Evolutionary conservation across 345 rosid species (phyloP).

Genomic region (Euphorbia pulcherrima): DNA sequence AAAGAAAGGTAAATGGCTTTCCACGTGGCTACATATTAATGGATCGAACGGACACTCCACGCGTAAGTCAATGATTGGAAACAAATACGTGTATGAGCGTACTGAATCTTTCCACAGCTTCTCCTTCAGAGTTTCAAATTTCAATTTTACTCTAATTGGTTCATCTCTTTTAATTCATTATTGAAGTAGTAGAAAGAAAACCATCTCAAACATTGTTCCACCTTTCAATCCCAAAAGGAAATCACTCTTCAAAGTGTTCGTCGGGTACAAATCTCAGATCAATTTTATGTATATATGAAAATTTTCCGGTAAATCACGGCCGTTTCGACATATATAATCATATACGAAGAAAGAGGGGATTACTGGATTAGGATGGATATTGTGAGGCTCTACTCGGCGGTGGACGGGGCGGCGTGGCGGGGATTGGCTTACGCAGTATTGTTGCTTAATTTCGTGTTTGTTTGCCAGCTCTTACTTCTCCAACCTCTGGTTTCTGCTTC

Average conservation of each 20-base stretch:
- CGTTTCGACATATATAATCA: neutral
- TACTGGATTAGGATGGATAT: slow-evolving; percentile 32
- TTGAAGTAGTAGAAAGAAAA: too few relatives aligned
- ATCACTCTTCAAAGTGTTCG: neutral
- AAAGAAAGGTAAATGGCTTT: neutral
- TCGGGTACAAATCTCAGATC: neutral
- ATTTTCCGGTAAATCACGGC: neutral
- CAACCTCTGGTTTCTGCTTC: slow-evolving; percentile 90
- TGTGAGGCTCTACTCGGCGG: slow-evolving; percentile 31
- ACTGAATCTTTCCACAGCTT: slow-evolving; percentile 14
- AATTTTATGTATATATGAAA: neutral
- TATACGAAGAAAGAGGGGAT: neutral
- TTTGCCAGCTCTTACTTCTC: slow-evolving; percentile 77
- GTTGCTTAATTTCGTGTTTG: slow-evolving; percentile 67
- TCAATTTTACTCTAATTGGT: too few relatives aligned
- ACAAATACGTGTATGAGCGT: slow-evolving; percentile 45
- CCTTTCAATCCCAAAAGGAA: neutral
- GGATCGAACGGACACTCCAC: slow-evolving; percentile 21
- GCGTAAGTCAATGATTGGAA: slow-evolving; percentile 41
- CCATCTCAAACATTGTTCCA: too few relatives aligned
- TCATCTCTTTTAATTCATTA: too few relatives aligned
- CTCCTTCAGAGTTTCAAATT: neutral
- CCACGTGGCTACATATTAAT: slow-evolving; percentile 28
- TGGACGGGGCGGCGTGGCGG: slow-evolving; percentile 72
- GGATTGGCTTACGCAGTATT: slow-evolving; percentile 55